Evolutionary conservation across 495 filamentous ascomycete species (phyloP).

Genomic region (Aspergillus campestris): DNA sequence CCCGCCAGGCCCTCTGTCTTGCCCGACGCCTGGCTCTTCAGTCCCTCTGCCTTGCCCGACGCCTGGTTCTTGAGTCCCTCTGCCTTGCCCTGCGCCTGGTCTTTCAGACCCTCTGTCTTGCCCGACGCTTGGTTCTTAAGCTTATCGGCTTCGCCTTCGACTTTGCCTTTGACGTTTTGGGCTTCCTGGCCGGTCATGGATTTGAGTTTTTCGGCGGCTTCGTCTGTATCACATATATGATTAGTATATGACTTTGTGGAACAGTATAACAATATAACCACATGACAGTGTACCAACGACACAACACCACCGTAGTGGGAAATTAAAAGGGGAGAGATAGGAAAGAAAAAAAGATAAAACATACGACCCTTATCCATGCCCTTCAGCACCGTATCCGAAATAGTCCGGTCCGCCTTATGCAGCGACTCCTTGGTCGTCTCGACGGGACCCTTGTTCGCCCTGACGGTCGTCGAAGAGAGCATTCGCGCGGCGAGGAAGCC

Average conservation of each 20-base stretch:
- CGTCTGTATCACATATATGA: constrained; percentile 24
- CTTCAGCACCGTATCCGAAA: constrained; percentile 49
- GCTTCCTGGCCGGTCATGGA: too few species aligned
- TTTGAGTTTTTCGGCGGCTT: constrained; percentile 35
- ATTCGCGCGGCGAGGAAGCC: constrained; percentile 14
- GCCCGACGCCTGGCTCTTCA: constrained; percentile 30
- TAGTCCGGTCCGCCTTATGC: constrained; percentile 45
- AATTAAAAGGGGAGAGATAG: neutral
- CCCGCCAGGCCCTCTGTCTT: constrained; percentile 7
- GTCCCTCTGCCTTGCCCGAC: constrained; percentile 36
- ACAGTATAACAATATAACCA: too few species aligned
- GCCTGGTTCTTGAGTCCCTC: constrained; percentile 31
- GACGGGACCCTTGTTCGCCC: constrained; percentile 25
- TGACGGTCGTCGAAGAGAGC: constrained; percentile 24
- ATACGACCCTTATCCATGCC: constrained; percentile 53
- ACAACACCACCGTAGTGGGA: neutral
- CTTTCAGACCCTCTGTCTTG: constrained; percentile 29
- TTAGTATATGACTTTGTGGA: neutral
- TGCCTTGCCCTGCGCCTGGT: constrained; percentile 33
- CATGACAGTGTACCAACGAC: too few species aligned
- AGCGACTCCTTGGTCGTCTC: constrained; percentile 48
- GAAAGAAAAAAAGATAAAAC: constrained; percentile 10
- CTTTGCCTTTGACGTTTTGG: constrained; percentile 23
- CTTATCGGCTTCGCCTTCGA: constrained; percentile 24
- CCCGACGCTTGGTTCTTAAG: constrained; percentile 28